These are phyloP conservation scores for Trematosphaeria pertusa DNA, from an alignment of 2,329 filamentous ascomycete genomes.

Conservation along the genomic window DNA sequence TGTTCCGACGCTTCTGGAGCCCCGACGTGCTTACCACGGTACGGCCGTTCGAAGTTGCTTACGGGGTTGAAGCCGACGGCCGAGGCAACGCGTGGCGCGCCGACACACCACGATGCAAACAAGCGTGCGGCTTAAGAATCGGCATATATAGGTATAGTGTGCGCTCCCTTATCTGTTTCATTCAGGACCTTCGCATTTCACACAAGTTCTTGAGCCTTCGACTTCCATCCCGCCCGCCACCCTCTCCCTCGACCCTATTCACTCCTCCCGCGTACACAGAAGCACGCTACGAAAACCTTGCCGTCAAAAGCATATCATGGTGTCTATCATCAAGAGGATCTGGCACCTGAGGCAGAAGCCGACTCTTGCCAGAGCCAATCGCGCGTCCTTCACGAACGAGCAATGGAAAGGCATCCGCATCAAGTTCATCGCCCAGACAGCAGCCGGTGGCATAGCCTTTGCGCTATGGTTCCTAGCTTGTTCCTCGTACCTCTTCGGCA, in stretches of 20 bases:
- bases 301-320: background rate
- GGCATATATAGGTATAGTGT: background rate
- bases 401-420: slow-evolving; percentile 21
- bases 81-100: background rate
- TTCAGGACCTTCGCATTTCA: background rate
- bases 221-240: background rate
- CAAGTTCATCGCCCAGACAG: slow-evolving; percentile 19
- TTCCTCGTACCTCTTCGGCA: slow-evolving; percentile 33
- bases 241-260: no score
- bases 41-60: background rate
- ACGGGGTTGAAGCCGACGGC: background rate
- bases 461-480: slow-evolving; percentile 32
- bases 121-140: background rate
- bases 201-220: background rate
- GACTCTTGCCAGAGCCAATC: slow-evolving; percentile 19
- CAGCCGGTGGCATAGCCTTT: slow-evolving; percentile 22
- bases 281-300: no score
- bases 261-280: no score
- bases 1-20: no score
- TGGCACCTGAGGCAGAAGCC: slow-evolving; percentile 10
- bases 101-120: background rate
- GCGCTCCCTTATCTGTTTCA: background rate
- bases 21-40: background rate
- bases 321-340: background rate
- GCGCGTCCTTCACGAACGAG: slow-evolving; percentile 17